Evolutionary conservation across 2,329 filamentous ascomycete species (phyloP).

Genomic region (Penicillium palitans): DNA sequence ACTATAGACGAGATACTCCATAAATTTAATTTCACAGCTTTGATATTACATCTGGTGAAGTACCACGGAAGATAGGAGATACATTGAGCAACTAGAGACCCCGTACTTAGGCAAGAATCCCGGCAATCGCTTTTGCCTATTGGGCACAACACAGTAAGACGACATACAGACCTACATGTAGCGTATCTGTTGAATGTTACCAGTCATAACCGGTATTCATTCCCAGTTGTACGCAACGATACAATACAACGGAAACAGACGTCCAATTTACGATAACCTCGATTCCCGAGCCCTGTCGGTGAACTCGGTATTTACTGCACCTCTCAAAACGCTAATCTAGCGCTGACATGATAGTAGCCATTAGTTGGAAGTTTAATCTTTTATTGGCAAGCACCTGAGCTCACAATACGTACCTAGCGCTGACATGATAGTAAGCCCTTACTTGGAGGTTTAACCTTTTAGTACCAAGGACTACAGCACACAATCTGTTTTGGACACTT

Average conservation of each 20-base stretch:
- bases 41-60: neutral
- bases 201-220: slow-evolving; percentile 1
- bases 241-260: neutral
- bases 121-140: neutral
- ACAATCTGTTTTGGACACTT: neutral
- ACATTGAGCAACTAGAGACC: neutral
- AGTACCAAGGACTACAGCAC: neutral
- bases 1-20: slow-evolving; percentile 1
- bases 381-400: neutral
- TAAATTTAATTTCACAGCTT: neutral
- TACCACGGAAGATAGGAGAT: neutral
- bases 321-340: neutral
- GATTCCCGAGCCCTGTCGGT: neutral
- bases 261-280: slow-evolving; percentile 3
- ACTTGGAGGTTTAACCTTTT: neutral
- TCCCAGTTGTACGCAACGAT: neutral
- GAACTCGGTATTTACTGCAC: neutral
- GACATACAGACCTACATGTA: neutral
- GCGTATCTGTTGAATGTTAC: neutral
- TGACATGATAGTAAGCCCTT: neutral
- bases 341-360: neutral
- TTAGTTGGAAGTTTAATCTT: neutral
- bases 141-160: neutral
- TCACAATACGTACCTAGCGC: neutral
- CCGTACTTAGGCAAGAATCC: neutral